Base-by-base conservation (phyloP, 73 alveolate genomes). In the Loxodes magnus region DNA sequence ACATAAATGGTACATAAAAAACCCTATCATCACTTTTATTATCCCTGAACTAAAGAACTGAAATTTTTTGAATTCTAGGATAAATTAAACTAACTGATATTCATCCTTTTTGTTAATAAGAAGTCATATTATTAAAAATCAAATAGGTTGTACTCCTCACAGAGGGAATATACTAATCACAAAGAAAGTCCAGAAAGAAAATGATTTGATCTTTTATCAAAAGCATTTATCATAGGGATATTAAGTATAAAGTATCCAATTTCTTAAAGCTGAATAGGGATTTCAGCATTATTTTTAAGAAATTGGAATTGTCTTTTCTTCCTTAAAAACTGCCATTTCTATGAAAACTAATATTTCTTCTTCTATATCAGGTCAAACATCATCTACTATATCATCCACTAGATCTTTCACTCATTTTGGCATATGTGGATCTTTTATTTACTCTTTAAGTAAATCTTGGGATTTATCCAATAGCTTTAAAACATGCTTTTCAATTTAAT, bases 101-200 rank as follows among this genome's bases (percentile, higher is more conserved):
- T 54, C 67, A 54, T 54, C 67, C 9, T 54, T 24, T 35, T 54
- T 54, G 21, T 54, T 55, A 35, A 54, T 54, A 15, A 33, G 26
- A 2, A 33, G 25, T 38, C 36, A 54, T 16, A 54, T 55, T 12
- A 54, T 16, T 10, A 31, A 17, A 54, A 23, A 54, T 7, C 36
- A 14, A 23, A 54, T 38, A 5, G 67, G 28, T 54, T 54, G 5
- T 17, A 54, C 41, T 12, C 67, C 67, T 38, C 41, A 54, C 26
- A 54, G 41, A 1, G 67, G 67, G 22, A 54, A 38, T 23, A 54
- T 14, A 21, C 24, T 2, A 4, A 54, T 14, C 1, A 54, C 25
- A 24, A 54, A 35, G 5, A 54, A 14, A 5, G 41, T 6, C 67
- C 67, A 54, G 56, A 52, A 54, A 0, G 67, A 54, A 54, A 10